Conservation (phyloP, 306 rosid genomes). For the Ceratonia siliqua region DNA sequence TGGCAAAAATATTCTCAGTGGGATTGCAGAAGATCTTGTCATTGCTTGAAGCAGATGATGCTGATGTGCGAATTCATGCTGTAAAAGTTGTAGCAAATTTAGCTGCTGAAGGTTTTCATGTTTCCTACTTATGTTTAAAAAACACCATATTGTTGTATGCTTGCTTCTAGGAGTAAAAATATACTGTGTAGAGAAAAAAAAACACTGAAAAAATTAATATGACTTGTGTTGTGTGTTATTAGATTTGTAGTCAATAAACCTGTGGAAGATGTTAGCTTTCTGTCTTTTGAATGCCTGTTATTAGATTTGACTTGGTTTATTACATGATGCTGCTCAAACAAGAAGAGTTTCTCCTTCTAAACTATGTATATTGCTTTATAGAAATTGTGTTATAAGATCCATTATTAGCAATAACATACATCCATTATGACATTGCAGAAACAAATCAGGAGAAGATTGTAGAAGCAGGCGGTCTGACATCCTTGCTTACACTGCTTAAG, state of each 20-base stretch:
- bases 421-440: conserved; percentile 53
- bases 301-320: conserved; percentile 29
- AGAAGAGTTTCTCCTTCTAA: conserved; percentile 27
- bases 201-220: neutral
- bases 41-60: conserved; percentile 94
- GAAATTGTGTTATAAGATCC: conserved; percentile 18
- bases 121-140: conserved; percentile 29
- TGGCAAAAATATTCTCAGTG: conserved; percentile 54
- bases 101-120: conserved; percentile 90
- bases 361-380: conserved; percentile 18
- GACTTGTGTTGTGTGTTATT: conserved; percentile 13
- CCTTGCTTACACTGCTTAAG: conserved; percentile 82
- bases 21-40: conserved; percentile 98
- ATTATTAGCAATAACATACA: conserved; percentile 25
- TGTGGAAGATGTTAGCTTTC: neutral
- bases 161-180: neutral
- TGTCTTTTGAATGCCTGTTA: conserved; percentile 28
- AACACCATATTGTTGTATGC: neutral
- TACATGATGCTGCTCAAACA: conserved; percentile 13
- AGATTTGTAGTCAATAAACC: conserved; percentile 11
- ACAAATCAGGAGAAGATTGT: conserved; percentile 96
- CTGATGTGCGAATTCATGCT: conserved; percentile 92
- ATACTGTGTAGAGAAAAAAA: neutral
- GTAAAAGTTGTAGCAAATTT: conserved; percentile 99
- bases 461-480: conserved; percentile 92